Base-by-base conservation (phyloP, 2,329 filamentous ascomycete species). In the Aspergillus intermedius region DNA sequence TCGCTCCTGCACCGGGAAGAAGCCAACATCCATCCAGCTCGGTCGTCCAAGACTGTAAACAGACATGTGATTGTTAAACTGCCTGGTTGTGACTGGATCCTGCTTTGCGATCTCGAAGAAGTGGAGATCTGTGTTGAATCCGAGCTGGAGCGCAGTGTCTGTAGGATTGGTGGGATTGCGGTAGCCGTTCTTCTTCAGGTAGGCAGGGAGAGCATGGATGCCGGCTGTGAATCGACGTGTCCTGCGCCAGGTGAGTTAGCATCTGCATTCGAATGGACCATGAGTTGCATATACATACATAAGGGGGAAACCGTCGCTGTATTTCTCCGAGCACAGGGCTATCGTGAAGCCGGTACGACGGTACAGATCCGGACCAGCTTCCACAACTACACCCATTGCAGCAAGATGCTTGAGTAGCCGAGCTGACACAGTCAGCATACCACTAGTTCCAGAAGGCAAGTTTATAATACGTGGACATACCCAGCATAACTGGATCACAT, bases 391-490 rank as follows among this genome's bases (percentile, higher is more conserved):
- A 6, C 64, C 65, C 57, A 69, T 67, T 3, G 67, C 58, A 12
- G 49, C 56, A 0, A 71, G 54, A 21, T 70, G 68, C 45, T 66
- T 63, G 37, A 70, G 50, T 21, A 69, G 48, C 3, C 67, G 66
- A 42, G 57, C 61, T 53, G 8, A 8, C 8, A 12, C 10, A 40
- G 37, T 40, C 37, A 40, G 37, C 10, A 19, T 3, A 15, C 23
- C 1, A 28, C 3, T n/a, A 42, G 13, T 17, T 35, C 5, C 8
- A 10, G 19, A 19, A 5, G 17, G 9, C 15, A 12, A 12, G 5
- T 10, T 22, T 4, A 21, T 12, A 5, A 21, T 19, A 2, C 10
- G 4, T 10, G 9, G 12, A 42, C 54, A 35, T 54, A 61, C 59
- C 49, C 8, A 61, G 49, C 44, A 62, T 47, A 0, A 45, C 49